phyloP scores from a whole-genome alignment of 768 basidiomycete species.

The Tephrocybe rancida region DNA sequence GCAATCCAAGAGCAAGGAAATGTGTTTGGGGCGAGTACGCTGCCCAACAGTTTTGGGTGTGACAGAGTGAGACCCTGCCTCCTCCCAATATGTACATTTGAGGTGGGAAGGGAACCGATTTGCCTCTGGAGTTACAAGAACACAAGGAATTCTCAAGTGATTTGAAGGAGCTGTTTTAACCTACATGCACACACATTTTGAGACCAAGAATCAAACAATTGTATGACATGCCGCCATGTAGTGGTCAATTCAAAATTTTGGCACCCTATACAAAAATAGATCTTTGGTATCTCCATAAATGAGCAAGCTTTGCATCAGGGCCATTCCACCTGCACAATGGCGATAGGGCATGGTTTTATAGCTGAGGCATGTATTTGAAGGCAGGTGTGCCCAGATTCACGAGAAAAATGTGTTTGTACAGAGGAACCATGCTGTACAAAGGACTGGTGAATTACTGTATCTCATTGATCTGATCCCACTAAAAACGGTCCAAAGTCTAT shows the following conservation, averaged over 20 bases:
- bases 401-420: slow-evolving; percentile 3
- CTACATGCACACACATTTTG: not conserved
- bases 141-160: not conserved
- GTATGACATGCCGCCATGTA: not conserved
- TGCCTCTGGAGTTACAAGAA: not conserved
- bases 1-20: too few relatives aligned
- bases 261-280: not conserved
- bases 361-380: not conserved
- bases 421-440: slow-evolving; percentile 9
- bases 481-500: too few relatives aligned
- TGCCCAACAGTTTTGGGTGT: too few relatives aligned
- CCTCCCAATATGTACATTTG: not conserved
- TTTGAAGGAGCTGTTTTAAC: not conserved
- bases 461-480: too few relatives aligned
- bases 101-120: not conserved
- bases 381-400: not conserved
- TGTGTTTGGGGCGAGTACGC: too few relatives aligned
- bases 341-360: not conserved
- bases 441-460: slow-evolving; percentile 11
- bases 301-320: not conserved
- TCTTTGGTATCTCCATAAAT: not conserved
- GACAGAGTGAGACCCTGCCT: too few relatives aligned
- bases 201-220: not conserved
- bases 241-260: not conserved
- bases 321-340: not conserved